These are phyloP conservation scores for Xerocomus alliaceus DNA, from an alignment of 1,284 basidiomycete genomes.

Conservation along the genomic window DNA sequence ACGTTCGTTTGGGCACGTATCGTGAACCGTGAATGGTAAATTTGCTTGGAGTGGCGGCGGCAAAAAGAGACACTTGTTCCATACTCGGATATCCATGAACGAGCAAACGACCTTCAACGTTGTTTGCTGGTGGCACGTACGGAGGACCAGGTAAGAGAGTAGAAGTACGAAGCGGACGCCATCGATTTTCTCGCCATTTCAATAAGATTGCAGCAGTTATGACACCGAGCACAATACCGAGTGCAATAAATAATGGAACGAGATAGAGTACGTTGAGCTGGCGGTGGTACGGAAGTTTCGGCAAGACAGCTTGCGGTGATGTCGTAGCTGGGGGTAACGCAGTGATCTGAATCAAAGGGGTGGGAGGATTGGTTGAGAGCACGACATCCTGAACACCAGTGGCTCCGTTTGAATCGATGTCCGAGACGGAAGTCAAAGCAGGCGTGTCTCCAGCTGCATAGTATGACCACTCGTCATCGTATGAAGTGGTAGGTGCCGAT, in stretches of 20 bases:
- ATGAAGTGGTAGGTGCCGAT: constrained; percentile 4
- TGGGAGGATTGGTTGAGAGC: constrained; percentile 3
- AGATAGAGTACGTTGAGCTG: constrained; percentile 47
- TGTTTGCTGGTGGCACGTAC: constrained; percentile 41
- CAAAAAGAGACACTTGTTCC: constrained; percentile 31
- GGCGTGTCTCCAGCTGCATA: constrained; percentile 7
- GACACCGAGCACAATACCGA: constrained; percentile 47
- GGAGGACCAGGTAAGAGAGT: constrained; percentile 47
- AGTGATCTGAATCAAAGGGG: constrained; percentile 41
- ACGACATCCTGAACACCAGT: background rate
- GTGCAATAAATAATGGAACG: constrained; percentile 47
- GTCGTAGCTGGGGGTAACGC: constrained; percentile 48
- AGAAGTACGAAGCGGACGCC: constrained; percentile 14
- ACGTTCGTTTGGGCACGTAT: constrained; percentile 20
- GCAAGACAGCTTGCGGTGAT: constrained; percentile 24
- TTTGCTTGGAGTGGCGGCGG: constrained; percentile 45
- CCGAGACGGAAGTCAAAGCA: background rate
- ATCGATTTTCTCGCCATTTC: constrained; percentile 24
- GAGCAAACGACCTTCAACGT: constrained; percentile 21
- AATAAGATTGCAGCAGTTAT: constrained; percentile 29
- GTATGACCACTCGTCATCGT: constrained; percentile 4
- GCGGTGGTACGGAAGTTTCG: constrained; percentile 29
- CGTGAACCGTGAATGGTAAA: constrained; percentile 40
- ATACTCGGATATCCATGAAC: constrained; percentile 26
- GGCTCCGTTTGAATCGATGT: background rate